Base-by-base conservation (phyloP, 148 eudicot species). In the Nepenthes gracilis region DNA sequence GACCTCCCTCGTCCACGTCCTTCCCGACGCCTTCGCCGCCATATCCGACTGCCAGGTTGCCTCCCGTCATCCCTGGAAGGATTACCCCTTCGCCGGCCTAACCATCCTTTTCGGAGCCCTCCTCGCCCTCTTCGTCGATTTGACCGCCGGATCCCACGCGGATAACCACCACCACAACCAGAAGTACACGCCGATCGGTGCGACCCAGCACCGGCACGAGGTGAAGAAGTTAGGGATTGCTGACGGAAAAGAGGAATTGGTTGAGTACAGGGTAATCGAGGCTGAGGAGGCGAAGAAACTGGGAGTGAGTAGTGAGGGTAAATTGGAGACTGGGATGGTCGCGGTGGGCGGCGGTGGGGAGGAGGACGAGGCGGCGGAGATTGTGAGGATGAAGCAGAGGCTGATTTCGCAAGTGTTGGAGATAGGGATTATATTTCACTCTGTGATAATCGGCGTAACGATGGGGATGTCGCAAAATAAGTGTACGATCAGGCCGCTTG, bases 401-500 rank as follows among this genome's bases (percentile, higher is more conserved):
- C 52, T 85, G 83, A 91, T 88, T 80, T 85, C 96, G 3, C 84
- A 88, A 47, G 96, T 88, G 65, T 37, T 88, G 78, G 96, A 88
- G 53, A 88, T 88, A 1, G 96, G 96, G 75, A 88, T 88, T n/a
- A 83, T 85, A 50, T 88, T 88, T 63, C 96, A 88, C 37, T 85
- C 91, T 1, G 91, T 88, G 58, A 88, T 88, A 2, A 88, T 88
- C 0, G 96, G 96, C 0, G 88, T 88, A 13, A 85, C 96, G 1
- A 78, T 88, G 91, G 96, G 96, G 34, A 88, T 88, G 96, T 85
- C 96, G 0, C 96, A 88, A 62, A 85, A 88, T 65, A 65, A 72
- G 54, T 88, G 91, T 48, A 88, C 96, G 0, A 85, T 88, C 12
- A 72, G 74, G 59, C 96, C 96, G 2, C 77, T 88, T 4, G 91